These are phyloP conservation scores for Hypoxylon sp. DNA, from an alignment of 2,329 filamentous ascomycete genomes.

Conservation along the genomic window DNA sequence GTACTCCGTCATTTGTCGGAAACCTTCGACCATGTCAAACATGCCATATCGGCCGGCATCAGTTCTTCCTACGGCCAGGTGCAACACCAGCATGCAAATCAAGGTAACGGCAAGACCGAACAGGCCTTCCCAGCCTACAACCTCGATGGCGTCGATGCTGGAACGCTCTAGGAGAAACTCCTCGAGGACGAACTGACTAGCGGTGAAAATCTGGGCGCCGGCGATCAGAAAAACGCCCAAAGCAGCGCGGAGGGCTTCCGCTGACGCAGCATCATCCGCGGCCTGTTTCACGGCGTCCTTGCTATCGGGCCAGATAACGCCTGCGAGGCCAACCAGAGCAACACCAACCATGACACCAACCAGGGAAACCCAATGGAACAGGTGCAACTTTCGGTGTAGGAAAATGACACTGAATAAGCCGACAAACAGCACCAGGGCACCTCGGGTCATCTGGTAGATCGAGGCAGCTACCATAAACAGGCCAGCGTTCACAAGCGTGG, in stretches of 20 bases:
- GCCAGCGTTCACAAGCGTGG: constrained; percentile 97
- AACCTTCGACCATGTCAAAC: constrained; percentile 90
- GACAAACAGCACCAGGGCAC: constrained; percentile 94
- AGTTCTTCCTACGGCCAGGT: constrained; percentile 81
- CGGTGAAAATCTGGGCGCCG: constrained; percentile 95
- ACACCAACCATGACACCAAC: constrained; percentile 90
- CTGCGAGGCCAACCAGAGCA: constrained; percentile 88
- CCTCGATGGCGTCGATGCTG: constrained; percentile 80
- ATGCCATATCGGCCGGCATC: constrained; percentile 81
- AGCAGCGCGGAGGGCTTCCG: constrained; percentile 74
- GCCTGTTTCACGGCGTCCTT: constrained; percentile 57
- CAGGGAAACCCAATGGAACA: constrained; percentile 95
- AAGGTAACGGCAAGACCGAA: constrained; percentile 89
- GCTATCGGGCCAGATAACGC: constrained; percentile 80
- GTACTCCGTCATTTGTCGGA: constrained; percentile 82
- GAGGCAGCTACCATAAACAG: constrained; percentile 93
- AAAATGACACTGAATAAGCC: constrained; percentile 96
- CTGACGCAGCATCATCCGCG: constrained; percentile 57
- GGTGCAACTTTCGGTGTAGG: constrained; percentile 79
- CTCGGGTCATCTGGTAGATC: constrained; percentile 99
- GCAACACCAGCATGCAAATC: constrained; percentile 82
- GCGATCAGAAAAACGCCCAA: constrained; percentile 92
- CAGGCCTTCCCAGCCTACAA: constrained; percentile 95
- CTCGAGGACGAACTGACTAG: constrained; percentile 94
- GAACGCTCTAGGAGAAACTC: constrained; percentile 85